These are phyloP conservation scores for Thecaphora frezii DNA, from an alignment of 1,284 basidiomycete genomes.

Conservation along the genomic window DNA sequence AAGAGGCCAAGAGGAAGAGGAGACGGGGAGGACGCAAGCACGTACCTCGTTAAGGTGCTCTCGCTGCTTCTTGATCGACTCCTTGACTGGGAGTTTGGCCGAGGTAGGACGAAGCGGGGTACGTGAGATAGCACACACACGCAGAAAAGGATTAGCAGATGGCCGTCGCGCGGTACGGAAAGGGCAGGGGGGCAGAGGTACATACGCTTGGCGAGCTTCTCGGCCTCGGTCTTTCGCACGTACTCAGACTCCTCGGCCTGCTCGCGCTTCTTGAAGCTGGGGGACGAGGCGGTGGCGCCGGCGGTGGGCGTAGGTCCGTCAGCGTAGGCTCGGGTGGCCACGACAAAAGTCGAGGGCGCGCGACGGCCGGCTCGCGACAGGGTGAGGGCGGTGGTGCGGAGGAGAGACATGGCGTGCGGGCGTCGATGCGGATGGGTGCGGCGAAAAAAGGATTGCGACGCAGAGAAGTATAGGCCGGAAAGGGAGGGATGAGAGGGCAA, in stretches of 20 bases:
- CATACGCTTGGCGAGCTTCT: constrained; percentile 47
- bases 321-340: constrained; percentile 36
- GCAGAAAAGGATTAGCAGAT: no score
- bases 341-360: constrained; percentile 18
- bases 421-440: constrained; percentile 6
- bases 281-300: constrained; percentile 39
- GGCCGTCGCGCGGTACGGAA: no score
- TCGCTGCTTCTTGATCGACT: constrained; percentile 44
- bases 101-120: background rate
- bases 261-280: constrained; percentile 43
- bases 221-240: constrained; percentile 47
- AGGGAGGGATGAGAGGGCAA: no score
- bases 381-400: constrained; percentile 30
- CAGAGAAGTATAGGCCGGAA: no score
- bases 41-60: constrained; percentile 45
- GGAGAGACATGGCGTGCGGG: constrained; percentile 22
- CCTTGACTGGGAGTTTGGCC: constrained; percentile 17
- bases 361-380: constrained; percentile 23
- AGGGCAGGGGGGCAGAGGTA: background rate
- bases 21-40: constrained; percentile 3
- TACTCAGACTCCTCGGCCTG: constrained; percentile 49
- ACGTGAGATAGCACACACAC: no score
- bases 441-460: no score
- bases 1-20: no score
- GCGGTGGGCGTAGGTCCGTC: constrained; percentile 37